Conservation (phyloP, 108 stramenopile genomes). For the Conticribra guillardii region DNA sequence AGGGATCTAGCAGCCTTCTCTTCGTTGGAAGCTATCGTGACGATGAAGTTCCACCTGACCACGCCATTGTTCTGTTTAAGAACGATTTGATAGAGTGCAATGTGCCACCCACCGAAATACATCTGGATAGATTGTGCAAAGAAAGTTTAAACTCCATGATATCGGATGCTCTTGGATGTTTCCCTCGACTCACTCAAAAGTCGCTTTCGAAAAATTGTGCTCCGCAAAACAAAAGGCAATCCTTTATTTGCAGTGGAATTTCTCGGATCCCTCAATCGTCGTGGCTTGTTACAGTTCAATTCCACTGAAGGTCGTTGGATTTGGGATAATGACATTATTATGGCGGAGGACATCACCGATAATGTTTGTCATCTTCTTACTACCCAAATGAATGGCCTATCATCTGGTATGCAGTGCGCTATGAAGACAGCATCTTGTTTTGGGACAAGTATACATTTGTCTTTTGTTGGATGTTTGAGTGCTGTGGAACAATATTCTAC, state of each 20-base stretch:
- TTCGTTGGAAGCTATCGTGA: slow-evolving; percentile 47
- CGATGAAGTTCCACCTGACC: slow-evolving; percentile 38
- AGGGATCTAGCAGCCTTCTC: slow-evolving; percentile 27
- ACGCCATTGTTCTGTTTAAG: slow-evolving; percentile 31
- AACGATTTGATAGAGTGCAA: slow-evolving; percentile 6
- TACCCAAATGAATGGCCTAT: slow-evolving; percentile 34
- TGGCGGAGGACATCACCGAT: slow-evolving; percentile 32
- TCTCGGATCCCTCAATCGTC: slow-evolving; percentile 20
- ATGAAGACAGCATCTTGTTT: slow-evolving; percentile 46
- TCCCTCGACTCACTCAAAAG: slow-evolving; percentile 31
- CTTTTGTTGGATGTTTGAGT: slow-evolving; percentile 1
- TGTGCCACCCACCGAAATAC: slow-evolving; percentile 6
- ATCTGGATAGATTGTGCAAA: slow-evolving; percentile 26
- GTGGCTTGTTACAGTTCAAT: slow-evolving; percentile 21
- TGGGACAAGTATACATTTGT: slow-evolving; percentile 25
- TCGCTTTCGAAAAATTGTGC: slow-evolving; percentile 24
- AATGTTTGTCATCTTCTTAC: slow-evolving; percentile 51
- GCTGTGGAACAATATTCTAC: neutral
- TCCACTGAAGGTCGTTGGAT: slow-evolving; percentile 23
- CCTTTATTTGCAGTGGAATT: slow-evolving; percentile 38
- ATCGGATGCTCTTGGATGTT: slow-evolving; percentile 34
- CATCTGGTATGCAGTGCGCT: slow-evolving; percentile 15
- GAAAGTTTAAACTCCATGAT: slow-evolving; percentile 32
- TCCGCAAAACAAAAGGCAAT: slow-evolving; percentile 39
- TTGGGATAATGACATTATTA: slow-evolving; percentile 27